Conservation (phyloP, 306 rosid genomes). For the Citrullus mucosospermus region DNA sequence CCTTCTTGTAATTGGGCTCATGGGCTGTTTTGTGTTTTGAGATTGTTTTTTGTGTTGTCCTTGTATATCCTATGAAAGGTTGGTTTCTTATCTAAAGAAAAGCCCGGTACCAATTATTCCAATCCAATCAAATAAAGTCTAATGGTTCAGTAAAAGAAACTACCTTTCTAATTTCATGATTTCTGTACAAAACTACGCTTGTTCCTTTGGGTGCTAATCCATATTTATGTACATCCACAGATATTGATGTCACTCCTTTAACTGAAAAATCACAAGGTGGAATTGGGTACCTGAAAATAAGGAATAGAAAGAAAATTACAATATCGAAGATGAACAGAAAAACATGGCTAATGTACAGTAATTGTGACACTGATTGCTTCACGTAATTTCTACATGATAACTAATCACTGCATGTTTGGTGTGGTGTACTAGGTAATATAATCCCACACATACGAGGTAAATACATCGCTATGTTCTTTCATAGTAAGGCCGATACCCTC, state of each 20-base stretch:
- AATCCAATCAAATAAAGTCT: constrained; percentile 1
- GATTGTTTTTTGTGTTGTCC: too few species aligned
- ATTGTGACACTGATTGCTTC: not conserved
- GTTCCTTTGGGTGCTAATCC: constrained; percentile 99
- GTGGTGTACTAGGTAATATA: not conserved
- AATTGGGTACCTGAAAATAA: constrained; percentile 54
- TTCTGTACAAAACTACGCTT: constrained; percentile 65
- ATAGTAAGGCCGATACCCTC: not conserved
- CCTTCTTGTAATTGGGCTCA: too few species aligned
- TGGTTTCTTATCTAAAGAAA: too few species aligned
- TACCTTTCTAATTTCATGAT: constrained; percentile 94
- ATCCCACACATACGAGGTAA: not conserved
- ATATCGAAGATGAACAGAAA: not conserved
- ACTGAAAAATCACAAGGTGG: constrained; percentile 88
- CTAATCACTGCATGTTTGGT: not conserved
- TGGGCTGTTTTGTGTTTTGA: too few species aligned
- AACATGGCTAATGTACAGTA: not conserved
- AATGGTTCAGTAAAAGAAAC: not conserved
- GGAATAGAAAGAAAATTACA: not conserved
- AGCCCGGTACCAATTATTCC: not conserved
- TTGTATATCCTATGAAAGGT: too few species aligned
- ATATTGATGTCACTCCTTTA: constrained; percentile 85
- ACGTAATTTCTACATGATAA: not conserved
- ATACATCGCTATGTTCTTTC: not conserved
- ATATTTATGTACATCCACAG: constrained; percentile 91